phyloP scores from a whole-genome alignment of 768 basidiomycete species.

The Bullera alba region DNA sequence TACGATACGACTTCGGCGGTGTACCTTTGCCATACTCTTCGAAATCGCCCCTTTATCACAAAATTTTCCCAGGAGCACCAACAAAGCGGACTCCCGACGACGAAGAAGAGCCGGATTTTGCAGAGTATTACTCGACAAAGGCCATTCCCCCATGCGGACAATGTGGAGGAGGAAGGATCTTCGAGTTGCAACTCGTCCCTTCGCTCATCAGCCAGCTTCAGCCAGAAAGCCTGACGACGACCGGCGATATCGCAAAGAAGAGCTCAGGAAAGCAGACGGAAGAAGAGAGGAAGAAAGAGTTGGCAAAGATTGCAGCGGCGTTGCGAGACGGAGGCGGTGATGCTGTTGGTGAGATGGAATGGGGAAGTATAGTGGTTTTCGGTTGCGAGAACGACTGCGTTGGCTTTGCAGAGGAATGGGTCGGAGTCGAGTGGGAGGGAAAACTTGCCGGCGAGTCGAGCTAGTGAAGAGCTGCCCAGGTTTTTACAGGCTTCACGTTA shows the following conservation, averaged over 20 bases:
- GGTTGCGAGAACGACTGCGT: constrained; percentile 74
- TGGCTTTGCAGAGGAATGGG: constrained; percentile 42
- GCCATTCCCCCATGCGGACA: constrained; percentile 59
- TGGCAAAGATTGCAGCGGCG: constrained; percentile 53
- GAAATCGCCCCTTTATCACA: constrained; percentile 59
- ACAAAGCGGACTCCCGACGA: constrained; percentile 20
- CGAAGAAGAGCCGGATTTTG: constrained; percentile 26
- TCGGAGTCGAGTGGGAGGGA: constrained; percentile 45
- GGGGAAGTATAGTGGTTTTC: constrained; percentile 87
- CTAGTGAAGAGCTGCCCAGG: too few species aligned
- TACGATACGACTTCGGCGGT: constrained; percentile 83
- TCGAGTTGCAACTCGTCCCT: constrained; percentile 93
- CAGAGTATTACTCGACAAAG: constrained; percentile 51
- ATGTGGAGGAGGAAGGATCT: constrained; percentile 64
- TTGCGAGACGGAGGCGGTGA: constrained; percentile 44
- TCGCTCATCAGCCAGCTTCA: constrained; percentile 75
- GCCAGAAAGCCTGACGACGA: constrained; percentile 31
- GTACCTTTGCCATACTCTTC: constrained; percentile 78
- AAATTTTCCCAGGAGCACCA: constrained; percentile 61
- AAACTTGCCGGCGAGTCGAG: too few species aligned
- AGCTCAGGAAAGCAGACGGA: constrained; percentile 51
- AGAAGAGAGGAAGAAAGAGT: constrained; percentile 61
- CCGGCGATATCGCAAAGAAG: constrained; percentile 10
- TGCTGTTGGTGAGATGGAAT: constrained; percentile 68
- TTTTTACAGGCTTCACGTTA: too few species aligned